Percentiles rank a stretch among this genome's conserved stretches.
phyloP scores from a whole-genome alignment of 345 rosid species.

The Diplotaxis tenuifolia region DNA sequence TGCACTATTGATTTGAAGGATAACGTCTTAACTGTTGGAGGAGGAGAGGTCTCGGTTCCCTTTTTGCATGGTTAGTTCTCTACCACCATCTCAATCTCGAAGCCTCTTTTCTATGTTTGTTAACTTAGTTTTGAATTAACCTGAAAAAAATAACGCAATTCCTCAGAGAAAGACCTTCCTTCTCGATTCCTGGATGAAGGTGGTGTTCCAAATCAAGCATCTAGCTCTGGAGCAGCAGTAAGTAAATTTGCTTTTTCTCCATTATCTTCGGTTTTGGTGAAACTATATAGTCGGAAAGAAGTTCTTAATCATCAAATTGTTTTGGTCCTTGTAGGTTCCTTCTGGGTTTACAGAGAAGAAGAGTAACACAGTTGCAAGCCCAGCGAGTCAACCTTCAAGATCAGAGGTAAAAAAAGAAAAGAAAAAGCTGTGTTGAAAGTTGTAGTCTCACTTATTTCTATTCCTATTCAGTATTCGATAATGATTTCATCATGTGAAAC shows the following conservation, averaged over 20 bases:
- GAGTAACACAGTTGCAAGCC: constrained; percentile 33
- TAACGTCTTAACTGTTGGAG: constrained; percentile 85
- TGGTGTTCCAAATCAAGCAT: constrained; percentile 61
- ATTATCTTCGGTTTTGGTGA: not conserved
- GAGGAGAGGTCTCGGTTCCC: constrained; percentile 96
- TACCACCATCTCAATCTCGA: constrained; percentile 12
- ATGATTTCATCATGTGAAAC: not conserved
- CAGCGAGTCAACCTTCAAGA: constrained; percentile 59
- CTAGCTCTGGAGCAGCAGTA: constrained; percentile 81
- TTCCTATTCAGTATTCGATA: not conserved
- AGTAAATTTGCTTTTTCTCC: constrained; percentile 19
- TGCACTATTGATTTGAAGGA: constrained; percentile 91
- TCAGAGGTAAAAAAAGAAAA: constrained; percentile 41
- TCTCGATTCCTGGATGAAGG: constrained; percentile 81
- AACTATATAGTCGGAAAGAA: not conserved
- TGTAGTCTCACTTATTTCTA: not conserved
- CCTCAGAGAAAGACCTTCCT: constrained; percentile 90
- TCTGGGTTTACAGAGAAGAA: constrained; percentile 49
- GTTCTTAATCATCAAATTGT: not conserved
- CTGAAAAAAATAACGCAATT: constrained; percentile 6
- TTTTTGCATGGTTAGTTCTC: constrained; percentile 79
- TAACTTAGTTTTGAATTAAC: not conserved
- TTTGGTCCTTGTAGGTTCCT: constrained; percentile 30
- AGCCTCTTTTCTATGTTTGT: not conserved
- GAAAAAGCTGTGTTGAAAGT: not conserved